Evolutionary conservation across 2,329 filamentous ascomycete species (phyloP).

Genomic region (Aspergillus clavatus): DNA sequence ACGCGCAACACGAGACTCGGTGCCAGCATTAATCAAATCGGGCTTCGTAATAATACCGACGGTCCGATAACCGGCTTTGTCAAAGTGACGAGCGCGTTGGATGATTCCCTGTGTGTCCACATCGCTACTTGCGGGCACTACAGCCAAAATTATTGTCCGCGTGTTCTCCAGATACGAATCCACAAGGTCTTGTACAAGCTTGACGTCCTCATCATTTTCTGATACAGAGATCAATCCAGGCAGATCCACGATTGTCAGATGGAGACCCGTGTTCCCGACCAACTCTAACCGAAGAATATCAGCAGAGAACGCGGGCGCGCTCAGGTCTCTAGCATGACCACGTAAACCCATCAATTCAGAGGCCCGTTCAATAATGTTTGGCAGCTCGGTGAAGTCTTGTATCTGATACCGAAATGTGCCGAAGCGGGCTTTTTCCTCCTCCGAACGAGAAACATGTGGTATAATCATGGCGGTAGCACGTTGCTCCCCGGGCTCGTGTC

Average conservation of each 20-base stretch:
- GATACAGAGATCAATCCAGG: slow-evolving; percentile 54
- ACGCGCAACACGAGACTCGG: slow-evolving; percentile 20
- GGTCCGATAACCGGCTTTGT: slow-evolving; percentile 29
- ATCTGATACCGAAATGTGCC: slow-evolving; percentile 7
- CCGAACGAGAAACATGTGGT: slow-evolving; percentile 7
- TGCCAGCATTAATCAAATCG: slow-evolving; percentile 28
- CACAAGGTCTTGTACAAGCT: slow-evolving; percentile 49
- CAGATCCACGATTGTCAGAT: slow-evolving; percentile 58
- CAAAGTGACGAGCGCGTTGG: slow-evolving; percentile 30
- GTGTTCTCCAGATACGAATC: slow-evolving; percentile 38
- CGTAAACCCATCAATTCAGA: slow-evolving; percentile 9
- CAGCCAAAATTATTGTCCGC: slow-evolving; percentile 44
- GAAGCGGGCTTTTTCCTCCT: slow-evolving; percentile 9
- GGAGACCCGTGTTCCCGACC: slow-evolving; percentile 50
- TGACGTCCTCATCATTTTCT: slow-evolving; percentile 52
- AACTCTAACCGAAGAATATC: slow-evolving; percentile 56
- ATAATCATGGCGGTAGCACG: slow-evolving; percentile 8
- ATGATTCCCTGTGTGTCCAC: slow-evolving; percentile 41
- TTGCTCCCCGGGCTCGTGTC: slow-evolving; percentile 3
- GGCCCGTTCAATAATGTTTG: slow-evolving; percentile 11
- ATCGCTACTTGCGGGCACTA: slow-evolving; percentile 42
- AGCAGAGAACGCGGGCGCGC: slow-evolving; percentile 35
- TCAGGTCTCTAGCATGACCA: slow-evolving; percentile 2
- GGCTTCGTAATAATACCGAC: slow-evolving; percentile 48
- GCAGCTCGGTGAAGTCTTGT: slow-evolving; percentile 9